Evolutionary conservation across 768 basidiomycete species (phyloP), one percentile per base, ranked within the genome.

Genomic region (Trametes elegans): DNA sequence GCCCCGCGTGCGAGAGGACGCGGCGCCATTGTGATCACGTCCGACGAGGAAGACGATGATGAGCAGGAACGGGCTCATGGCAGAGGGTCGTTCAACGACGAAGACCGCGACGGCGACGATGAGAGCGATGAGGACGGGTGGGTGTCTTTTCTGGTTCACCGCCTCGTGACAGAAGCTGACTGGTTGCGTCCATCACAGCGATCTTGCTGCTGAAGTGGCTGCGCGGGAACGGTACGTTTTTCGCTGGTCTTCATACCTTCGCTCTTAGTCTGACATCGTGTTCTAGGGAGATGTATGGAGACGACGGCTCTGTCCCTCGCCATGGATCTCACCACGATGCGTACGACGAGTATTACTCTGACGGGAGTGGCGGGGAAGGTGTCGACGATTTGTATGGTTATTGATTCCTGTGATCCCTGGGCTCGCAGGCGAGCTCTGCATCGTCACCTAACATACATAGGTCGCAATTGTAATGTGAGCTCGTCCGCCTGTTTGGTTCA

Each of bases 291-390:
- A 26, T 68, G 24, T 68, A 66, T 36, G 65, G 67, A 18, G 65
- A 68, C 35, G 67, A 68, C 40, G 67, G 67, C 11, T 66, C 67
- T 3, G 38, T 68, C 3, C 61, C 57, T 1, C 50, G 58, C 5
- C 41, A 27, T 13, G 29, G 14, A 13, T 21, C 23, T 5, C 44
- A 21, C 36, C 32, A 42, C 38, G 10, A 28, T 18, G 41, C n/a
- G n/a, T n/a, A n/a, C n/a, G 34, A 23, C 2, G 52, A 1, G 6
- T 28, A 18, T 29, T 31, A 23, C 10, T 18, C 14, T 6, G 53
- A 54, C 10, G 53, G 48, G 8, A 45, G 48, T 24, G 41, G 11
- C 4, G 40, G 40, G n/a, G n/a, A n/a, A n/a, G n/a, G n/a, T n/a
- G n/a, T n/a, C n/a, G n/a, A n/a, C n/a, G n/a, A n/a, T n/a, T n/a